These are phyloP conservation scores for Candida methanosorbosa DNA, from an alignment of 805 yeast species.

Conservation along the genomic window DNA sequence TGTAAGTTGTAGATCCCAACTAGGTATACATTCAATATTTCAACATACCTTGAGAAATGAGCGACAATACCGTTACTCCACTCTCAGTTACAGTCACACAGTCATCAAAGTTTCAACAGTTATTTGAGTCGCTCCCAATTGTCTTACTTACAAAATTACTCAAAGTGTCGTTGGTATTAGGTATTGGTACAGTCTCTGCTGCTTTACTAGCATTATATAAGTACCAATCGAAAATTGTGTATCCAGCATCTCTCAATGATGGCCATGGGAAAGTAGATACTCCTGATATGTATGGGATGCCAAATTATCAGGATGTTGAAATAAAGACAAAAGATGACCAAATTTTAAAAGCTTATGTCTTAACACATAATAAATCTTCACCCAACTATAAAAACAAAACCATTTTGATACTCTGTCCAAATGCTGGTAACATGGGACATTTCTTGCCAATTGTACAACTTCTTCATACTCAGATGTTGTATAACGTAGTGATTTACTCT, in stretches of 20 bases:
- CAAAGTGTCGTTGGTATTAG: slow-evolving; percentile 33
- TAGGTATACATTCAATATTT: too few species aligned
- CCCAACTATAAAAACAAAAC: slow-evolving; percentile 49
- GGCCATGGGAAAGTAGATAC: slow-evolving; percentile 67
- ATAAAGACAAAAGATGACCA: slow-evolving; percentile 66
- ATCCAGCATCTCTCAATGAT: slow-evolving; percentile 74
- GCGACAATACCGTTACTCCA: too few species aligned
- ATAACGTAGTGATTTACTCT: slow-evolving; percentile 77
- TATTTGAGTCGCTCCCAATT: too few species aligned
- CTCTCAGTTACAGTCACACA: too few species aligned
- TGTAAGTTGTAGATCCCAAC: too few species aligned
- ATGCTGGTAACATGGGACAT: slow-evolving; percentile 95
- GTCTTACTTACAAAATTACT: slow-evolving; percentile 10
- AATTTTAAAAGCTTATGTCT: slow-evolving; percentile 52
- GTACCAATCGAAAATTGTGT: slow-evolving; percentile 62
- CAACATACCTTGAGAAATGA: too few species aligned
- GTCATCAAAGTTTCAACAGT: too few species aligned
- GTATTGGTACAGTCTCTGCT: slow-evolving; percentile 33
- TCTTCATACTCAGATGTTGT: slow-evolving; percentile 51
- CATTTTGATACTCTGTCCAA: slow-evolving; percentile 74
- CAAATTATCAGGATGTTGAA: slow-evolving; percentile 47
- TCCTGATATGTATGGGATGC: slow-evolving; percentile 63
- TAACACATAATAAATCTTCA: slow-evolving; percentile 37
- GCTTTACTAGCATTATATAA: slow-evolving; percentile 47
- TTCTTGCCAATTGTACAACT: slow-evolving; percentile 71